Evolutionary conservation across 73 alveolate species (phyloP).

Genomic region (Chromera velia): DNA sequence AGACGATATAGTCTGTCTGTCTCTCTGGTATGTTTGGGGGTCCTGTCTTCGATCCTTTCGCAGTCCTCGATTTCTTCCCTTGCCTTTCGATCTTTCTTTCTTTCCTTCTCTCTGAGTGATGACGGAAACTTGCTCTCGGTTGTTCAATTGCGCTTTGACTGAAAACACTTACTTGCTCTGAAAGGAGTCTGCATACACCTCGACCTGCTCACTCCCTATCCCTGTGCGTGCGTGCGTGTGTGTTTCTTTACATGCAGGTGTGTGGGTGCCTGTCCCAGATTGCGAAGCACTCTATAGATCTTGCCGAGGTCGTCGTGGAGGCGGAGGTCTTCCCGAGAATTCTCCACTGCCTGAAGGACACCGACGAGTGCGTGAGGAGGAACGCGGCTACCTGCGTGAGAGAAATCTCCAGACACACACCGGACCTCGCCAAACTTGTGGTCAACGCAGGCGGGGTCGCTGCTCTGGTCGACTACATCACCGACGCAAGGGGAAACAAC

Average conservation of each 20-base stretch:
- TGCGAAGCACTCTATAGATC: slow-evolving; percentile 96
- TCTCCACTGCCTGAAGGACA: slow-evolving; percentile 89
- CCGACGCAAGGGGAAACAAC: slow-evolving; percentile 63
- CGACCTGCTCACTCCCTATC: background rate
- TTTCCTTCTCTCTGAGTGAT: too few species aligned
- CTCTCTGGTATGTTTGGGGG: too few species aligned
- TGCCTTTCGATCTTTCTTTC: too few species aligned
- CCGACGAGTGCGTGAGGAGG: slow-evolving; percentile 80
- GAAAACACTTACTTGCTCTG: too few species aligned
- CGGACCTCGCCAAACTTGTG: slow-evolving; percentile 94
- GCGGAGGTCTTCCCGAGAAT: slow-evolving; percentile 94
- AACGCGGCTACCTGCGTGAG: slow-evolving; percentile 98
- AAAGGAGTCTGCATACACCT: too few species aligned
- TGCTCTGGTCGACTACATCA: slow-evolving; percentile 90
- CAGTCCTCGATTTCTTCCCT: too few species aligned
- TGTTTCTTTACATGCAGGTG: slow-evolving; percentile 73
- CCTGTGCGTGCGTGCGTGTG: background rate
- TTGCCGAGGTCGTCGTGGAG: slow-evolving; percentile 97
- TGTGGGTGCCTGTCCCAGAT: slow-evolving; percentile 94
- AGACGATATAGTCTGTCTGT: too few species aligned
- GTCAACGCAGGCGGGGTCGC: slow-evolving; percentile 98
- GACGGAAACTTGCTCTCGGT: too few species aligned
- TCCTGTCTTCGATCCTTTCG: too few species aligned
- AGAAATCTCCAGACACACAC: slow-evolving; percentile 96
- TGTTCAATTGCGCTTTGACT: too few species aligned